phyloP scores from a whole-genome alignment of 2,329 filamentous ascomycete species.

The Exserohilum rostratum region DNA sequence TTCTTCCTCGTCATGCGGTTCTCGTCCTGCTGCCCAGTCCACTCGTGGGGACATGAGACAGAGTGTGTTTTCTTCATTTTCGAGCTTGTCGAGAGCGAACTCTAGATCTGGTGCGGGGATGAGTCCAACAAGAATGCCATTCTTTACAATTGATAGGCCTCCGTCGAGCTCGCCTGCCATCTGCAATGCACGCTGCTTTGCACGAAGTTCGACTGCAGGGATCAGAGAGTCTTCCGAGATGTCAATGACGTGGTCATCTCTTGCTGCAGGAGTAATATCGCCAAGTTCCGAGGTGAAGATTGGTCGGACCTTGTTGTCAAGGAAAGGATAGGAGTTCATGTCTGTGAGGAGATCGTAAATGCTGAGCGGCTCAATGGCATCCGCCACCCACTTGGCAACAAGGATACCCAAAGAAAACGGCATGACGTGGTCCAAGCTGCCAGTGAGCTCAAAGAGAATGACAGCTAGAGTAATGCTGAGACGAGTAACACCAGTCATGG shows the following conservation, averaged over 20 bases:
- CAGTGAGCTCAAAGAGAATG: conserved; percentile 94
- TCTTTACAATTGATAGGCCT: conserved; percentile 81
- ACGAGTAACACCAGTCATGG: conserved; percentile 96
- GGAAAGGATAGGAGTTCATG: conserved; percentile 96
- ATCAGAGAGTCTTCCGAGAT: conserved; percentile 83
- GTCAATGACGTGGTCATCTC: conserved; percentile 82
- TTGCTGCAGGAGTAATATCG: conserved; percentile 80
- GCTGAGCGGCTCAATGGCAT: conserved; percentile 90
- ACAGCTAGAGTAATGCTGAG: conserved; percentile 92
- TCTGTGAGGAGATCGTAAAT: conserved; percentile 96
- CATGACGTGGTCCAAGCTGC: conserved; percentile 91
- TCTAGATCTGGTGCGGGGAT: conserved; percentile 95
- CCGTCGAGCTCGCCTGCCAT: conserved; percentile 89
- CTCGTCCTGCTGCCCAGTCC: conserved; percentile 48
- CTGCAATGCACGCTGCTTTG: conserved; percentile 82
- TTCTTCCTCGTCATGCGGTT: conserved; percentile 61
- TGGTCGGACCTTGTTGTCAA: conserved; percentile 95
- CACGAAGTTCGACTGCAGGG: conserved; percentile 74
- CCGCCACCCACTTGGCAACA: conserved; percentile 97
- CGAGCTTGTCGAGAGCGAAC: conserved; percentile 84
- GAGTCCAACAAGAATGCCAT: conserved; percentile 81
- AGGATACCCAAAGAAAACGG: conserved; percentile 92
- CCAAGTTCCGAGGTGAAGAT: conserved; percentile 86
- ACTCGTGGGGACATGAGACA: conserved; percentile 81
- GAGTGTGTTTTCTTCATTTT: conserved; percentile 72